A percentile compares a stretch with the other conserved stretches of the same genome.
phyloP scores from a whole-genome alignment of 73 alveolate species.

The Paramecium primaurelia region DNA sequence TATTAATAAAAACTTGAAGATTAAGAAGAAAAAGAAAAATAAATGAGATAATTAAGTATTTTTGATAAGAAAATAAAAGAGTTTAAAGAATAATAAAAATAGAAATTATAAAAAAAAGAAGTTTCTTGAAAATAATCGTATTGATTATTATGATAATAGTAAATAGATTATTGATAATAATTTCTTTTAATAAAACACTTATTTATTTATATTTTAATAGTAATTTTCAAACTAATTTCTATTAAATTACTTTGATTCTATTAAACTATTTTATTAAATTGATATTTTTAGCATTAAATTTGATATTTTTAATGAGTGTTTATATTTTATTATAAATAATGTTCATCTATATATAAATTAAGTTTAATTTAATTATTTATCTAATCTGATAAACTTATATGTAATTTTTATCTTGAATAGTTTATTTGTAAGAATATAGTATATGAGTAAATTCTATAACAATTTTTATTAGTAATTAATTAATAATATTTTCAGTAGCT shows the following conservation, averaged over 20 bases:
- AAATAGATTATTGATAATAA: background rate
- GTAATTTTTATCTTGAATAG: too few relatives aligned
- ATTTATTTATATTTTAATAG: too few relatives aligned
- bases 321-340: too few relatives aligned
- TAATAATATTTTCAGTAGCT: background rate
- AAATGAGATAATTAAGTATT: slow-evolving; percentile 24
- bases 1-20: background rate
- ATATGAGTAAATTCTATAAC: background rate
- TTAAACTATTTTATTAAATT: too few relatives aligned
- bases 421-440: too few relatives aligned
- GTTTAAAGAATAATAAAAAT: background rate
- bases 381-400: too few relatives aligned
- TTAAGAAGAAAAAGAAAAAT: background rate
- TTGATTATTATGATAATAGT: background rate
- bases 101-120: background rate
- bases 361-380: too few relatives aligned
- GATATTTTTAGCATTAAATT: too few relatives aligned
- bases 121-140: background rate
- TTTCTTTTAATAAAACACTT: background rate
- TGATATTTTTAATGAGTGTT: too few relatives aligned
- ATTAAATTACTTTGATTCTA: background rate
- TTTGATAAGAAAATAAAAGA: slow-evolving; percentile 36
- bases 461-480: too few relatives aligned
- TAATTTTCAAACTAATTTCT: background rate
- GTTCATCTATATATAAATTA: too few relatives aligned